phyloP scores from a whole-genome alignment of 2,329 filamentous ascomycete species.

The Verticillium longisporum region DNA sequence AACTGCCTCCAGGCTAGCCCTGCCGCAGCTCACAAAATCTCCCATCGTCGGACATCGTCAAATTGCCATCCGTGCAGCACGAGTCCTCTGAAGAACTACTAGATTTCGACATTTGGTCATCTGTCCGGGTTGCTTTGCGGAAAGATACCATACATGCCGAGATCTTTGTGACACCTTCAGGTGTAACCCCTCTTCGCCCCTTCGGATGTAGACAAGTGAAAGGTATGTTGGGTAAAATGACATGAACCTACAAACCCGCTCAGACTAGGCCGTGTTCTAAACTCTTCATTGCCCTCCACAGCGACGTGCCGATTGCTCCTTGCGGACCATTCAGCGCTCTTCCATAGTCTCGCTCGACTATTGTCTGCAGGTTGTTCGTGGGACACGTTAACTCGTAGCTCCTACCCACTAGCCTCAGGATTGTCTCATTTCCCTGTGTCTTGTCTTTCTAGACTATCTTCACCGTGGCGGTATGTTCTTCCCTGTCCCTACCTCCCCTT shows the following conservation, averaged over 20 bases:
- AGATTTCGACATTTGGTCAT: neutral
- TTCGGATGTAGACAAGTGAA: conserved; percentile 7
- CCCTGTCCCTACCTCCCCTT: conserved; percentile 15
- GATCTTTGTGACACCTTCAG: conserved; percentile 7
- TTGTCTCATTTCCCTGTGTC: conserved; percentile 40
- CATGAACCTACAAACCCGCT: conserved; percentile 1
- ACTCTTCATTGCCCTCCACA: conserved; percentile 20
- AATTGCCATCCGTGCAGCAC: conserved; percentile 4
- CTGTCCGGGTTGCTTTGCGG: neutral
- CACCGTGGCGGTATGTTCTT: conserved; percentile 46
- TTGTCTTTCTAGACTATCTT: conserved; percentile 23
- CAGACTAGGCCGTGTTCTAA: conserved; percentile 18
- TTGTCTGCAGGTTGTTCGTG: conserved; percentile 38
- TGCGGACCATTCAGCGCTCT: conserved; percentile 19
- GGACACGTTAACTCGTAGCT: conserved; percentile 62
- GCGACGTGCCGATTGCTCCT: conserved; percentile 34
- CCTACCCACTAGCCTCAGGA: conserved; percentile 40
- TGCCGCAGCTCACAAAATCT: neutral
- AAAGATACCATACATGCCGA: conserved; percentile 9
- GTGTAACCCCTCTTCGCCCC: conserved; percentile 2
- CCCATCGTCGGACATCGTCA: conserved; percentile 1
- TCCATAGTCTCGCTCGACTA: conserved; percentile 36
- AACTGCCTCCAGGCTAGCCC: conserved; percentile 3
- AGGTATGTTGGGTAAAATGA: conserved; percentile 10
- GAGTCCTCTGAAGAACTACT: neutral